phyloP scores from a whole-genome alignment of 73 alveolate genomes.

The Stentor roeselii region DNA sequence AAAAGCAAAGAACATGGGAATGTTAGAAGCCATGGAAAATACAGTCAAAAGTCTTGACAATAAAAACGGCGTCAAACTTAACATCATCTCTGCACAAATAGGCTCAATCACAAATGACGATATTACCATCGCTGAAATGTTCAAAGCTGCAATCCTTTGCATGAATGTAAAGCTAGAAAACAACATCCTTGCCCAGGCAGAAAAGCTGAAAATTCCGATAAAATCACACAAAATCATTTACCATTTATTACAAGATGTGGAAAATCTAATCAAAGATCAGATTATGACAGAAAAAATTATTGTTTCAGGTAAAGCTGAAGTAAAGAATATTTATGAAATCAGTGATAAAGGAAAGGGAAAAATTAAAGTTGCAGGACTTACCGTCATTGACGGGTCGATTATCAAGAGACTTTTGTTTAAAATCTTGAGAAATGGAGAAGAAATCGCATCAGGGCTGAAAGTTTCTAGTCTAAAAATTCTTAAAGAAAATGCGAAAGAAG shows the following conservation, averaged over 20 bases:
- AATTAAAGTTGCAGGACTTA: slow-evolving; percentile 58
- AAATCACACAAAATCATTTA: slow-evolving; percentile 65
- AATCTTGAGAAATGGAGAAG: slow-evolving; percentile 59
- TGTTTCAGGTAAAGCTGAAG: slow-evolving; percentile 57
- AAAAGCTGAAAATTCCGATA: slow-evolving; percentile 37
- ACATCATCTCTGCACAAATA: slow-evolving; percentile 52
- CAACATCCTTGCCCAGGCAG: slow-evolving; percentile 42
- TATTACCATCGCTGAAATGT: slow-evolving; percentile 49
- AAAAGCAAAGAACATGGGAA: slow-evolving; percentile 72
- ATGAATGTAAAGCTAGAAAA: slow-evolving; percentile 57
- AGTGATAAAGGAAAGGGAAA: slow-evolving; percentile 29
- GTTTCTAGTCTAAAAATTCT: slow-evolving; percentile 54
- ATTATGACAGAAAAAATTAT: slow-evolving; percentile 36
- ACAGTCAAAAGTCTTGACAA: slow-evolving; percentile 43
- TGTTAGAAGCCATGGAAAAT: slow-evolving; percentile 63
- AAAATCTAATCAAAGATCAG: slow-evolving; percentile 42
- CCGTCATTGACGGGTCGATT: slow-evolving; percentile 53
- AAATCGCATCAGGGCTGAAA: slow-evolving; percentile 48
- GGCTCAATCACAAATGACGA: slow-evolving; percentile 74
- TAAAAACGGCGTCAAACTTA: slow-evolving; percentile 35
- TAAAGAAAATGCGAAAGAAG: slow-evolving; percentile 57
- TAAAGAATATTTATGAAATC: slow-evolving; percentile 51
- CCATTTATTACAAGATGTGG: slow-evolving; percentile 64
- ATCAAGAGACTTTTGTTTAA: slow-evolving; percentile 44
- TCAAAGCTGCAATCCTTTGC: slow-evolving; percentile 61